phyloP scores from a whole-genome alignment of 257 asterid genomes.

The Scutellaria minor region DNA sequence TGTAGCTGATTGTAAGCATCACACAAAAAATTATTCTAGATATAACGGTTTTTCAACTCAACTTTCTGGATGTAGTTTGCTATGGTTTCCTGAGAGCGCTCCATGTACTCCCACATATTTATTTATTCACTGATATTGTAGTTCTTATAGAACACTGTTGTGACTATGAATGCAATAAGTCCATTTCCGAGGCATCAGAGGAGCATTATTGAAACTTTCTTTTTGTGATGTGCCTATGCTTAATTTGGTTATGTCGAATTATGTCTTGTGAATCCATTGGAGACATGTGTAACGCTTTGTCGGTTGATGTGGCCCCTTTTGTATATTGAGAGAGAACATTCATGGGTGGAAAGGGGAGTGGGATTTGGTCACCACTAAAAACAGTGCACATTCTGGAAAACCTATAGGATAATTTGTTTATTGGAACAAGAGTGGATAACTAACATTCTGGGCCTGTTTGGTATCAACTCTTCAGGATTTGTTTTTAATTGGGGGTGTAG shows the following conservation, averaged over 20 bases:
- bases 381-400: not conserved
- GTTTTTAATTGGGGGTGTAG: conserved; percentile 23
- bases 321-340: not conserved
- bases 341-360: not conserved
- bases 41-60: conserved; percentile 8
- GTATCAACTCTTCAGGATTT: conserved; percentile 5
- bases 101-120: not conserved
- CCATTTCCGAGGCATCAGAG: conserved; percentile 3
- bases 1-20: conserved; percentile 25
- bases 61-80: conserved; percentile 4
- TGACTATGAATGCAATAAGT: conserved; percentile 4
- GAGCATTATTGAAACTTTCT: not conserved
- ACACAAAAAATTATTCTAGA: not conserved
- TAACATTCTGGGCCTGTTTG: not conserved
- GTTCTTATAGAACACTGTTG: not conserved
- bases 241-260: not conserved
- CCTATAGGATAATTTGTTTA: not conserved
- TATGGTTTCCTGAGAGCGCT: not conserved
- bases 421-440: not conserved
- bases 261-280: not conserved
- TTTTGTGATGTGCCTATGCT: not conserved
- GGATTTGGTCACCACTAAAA: not conserved
- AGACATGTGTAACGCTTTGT: not conserved
- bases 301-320: conserved; percentile 1
- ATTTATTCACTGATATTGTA: not conserved